These are phyloP conservation scores for Bocquillonia castaneifolia DNA, from an alignment of 441 rosid species.

Conservation along the genomic window DNA sequence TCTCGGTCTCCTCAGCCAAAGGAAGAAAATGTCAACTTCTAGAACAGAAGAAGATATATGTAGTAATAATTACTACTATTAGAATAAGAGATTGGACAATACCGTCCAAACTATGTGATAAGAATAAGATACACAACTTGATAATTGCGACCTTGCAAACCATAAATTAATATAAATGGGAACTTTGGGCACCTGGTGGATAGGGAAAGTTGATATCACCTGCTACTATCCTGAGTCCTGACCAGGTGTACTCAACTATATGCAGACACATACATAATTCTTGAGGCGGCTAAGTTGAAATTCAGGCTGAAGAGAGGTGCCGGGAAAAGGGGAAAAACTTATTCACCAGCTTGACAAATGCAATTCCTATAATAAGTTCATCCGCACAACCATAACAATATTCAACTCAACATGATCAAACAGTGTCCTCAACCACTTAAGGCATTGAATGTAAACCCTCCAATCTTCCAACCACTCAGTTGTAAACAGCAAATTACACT, in stretches of 20 bases:
- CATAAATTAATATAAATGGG: neutral
- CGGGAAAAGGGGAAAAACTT: neutral
- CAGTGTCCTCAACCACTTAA: neutral
- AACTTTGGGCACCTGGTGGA: neutral
- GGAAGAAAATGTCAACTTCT: constrained; percentile 22
- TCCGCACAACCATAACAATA: neutral
- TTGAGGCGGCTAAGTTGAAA: neutral
- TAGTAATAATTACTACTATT: too few species aligned
- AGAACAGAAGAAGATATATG: constrained; percentile 13
- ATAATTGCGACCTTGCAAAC: neutral
- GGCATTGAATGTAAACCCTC: neutral
- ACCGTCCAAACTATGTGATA: neutral
- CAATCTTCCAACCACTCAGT: neutral
- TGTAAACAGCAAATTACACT: neutral
- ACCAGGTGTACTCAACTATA: too few species aligned
- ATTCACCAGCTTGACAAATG: neutral
- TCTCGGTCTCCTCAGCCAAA: neutral
- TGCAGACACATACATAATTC: too few species aligned
- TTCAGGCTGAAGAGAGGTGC: neutral
- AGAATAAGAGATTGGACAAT: neutral
- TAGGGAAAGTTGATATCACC: neutral
- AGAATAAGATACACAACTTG: neutral
- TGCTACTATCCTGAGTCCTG: too few species aligned
- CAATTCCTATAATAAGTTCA: neutral
- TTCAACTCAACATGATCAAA: neutral